Conservation (phyloP, 208 protist species). For the Phytomonas sp. region DNA sequence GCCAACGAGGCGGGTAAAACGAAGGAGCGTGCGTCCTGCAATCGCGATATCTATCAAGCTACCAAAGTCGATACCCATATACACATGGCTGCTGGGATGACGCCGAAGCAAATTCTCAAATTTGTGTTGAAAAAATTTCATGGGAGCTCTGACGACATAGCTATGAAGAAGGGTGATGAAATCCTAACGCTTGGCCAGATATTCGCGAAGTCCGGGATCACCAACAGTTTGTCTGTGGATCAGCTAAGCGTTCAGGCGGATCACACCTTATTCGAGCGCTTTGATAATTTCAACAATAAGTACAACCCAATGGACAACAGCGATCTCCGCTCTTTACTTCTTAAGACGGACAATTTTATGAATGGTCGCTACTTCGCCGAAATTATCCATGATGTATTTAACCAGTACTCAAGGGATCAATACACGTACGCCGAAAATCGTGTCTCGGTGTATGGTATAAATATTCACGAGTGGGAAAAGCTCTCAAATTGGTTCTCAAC, state of each 20-base stretch:
- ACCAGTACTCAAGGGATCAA: constrained; percentile 91
- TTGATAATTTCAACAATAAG: constrained; percentile 99
- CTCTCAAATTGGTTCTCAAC: constrained; percentile 94
- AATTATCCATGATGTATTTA: constrained; percentile 93
- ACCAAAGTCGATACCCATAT: constrained; percentile 97
- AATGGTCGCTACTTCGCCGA: constrained; percentile 97
- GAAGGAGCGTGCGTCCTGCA: constrained; percentile 73
- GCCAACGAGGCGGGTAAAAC: constrained; percentile 84
- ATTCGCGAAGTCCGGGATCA: constrained; percentile 80
- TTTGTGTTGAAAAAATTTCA: constrained; percentile 93
- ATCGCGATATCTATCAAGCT: constrained; percentile 93
- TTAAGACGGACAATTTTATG: constrained; percentile 99
- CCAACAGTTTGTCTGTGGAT: constrained; percentile 92
- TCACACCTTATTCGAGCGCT: constrained; percentile 95
- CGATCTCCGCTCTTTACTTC: constrained; percentile 93
- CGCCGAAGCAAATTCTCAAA: constrained; percentile 86
- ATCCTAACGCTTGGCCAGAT: constrained; percentile 84
- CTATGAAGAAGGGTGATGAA: constrained; percentile 76
- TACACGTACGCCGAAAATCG: constrained; percentile 94
- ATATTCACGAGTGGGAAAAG: constrained; percentile 93
- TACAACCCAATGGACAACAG: constrained; percentile 96
- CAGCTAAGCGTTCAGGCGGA: constrained; percentile 95
- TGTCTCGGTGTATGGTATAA: constrained; percentile 90
- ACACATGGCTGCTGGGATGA: constrained; percentile 95
- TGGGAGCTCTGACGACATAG: constrained; percentile 89